phyloP scores from a whole-genome alignment of 768 basidiomycete genomes.

The Boletus rex-veris region DNA sequence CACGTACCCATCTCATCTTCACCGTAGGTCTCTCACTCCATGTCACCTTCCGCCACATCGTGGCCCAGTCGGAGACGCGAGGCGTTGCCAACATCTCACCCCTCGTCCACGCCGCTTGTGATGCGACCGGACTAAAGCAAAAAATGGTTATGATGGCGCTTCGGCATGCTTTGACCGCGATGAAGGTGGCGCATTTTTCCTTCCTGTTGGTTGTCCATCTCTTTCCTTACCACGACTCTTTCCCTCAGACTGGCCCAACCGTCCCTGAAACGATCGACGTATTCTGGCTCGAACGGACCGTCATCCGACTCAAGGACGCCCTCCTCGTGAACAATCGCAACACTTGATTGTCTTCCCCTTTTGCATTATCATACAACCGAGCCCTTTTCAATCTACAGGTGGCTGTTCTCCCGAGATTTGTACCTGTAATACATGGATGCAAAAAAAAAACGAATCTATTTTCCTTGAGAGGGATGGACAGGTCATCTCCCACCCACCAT shows the following conservation, averaged over 20 bases:
- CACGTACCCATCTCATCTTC: too few species aligned
- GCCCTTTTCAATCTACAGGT: not conserved
- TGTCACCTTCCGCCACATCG: conserved; percentile 2
- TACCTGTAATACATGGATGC: not conserved
- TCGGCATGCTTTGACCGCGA: conserved; percentile 75
- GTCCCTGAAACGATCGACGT: conserved; percentile 39
- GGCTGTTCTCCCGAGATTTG: not conserved
- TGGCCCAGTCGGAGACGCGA: not conserved
- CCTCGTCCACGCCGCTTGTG: conserved; percentile 44
- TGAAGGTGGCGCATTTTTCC: conserved; percentile 51
- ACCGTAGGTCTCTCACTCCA: conserved; percentile 8
- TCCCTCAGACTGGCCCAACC: conserved; percentile 40
- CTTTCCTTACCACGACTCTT: not conserved
- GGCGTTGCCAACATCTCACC: conserved; percentile 27
- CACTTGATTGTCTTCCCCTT: too few species aligned
- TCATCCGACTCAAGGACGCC: conserved; percentile 17
- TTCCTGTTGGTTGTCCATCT: not conserved
- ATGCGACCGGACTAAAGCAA: conserved; percentile 36
- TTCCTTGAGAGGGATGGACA: not conserved
- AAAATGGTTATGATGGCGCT: conserved; percentile 69
- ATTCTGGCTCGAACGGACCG: conserved; percentile 31
- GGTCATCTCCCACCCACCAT: conserved; percentile 86
- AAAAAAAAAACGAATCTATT: not conserved
- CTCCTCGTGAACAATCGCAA: not conserved
- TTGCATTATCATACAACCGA: too few species aligned